Evolutionary conservation across 2,329 filamentous ascomycete genomes (phyloP).

Genomic region (Xylariaceae sp.): DNA sequence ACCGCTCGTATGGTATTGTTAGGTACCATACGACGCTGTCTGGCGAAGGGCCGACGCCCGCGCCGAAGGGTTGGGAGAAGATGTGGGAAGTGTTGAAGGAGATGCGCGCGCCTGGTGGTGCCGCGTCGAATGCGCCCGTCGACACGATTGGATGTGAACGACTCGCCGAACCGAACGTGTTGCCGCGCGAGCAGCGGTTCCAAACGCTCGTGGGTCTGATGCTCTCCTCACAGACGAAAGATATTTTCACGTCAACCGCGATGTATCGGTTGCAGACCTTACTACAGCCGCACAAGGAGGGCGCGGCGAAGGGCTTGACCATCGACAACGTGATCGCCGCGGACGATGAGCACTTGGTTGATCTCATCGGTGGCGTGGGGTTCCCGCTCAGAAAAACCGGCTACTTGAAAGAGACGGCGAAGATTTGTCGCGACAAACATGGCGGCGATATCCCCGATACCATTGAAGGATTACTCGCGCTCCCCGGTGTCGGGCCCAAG

Average conservation of each 20-base stretch:
- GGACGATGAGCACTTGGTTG: conserved; percentile 59
- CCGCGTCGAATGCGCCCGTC: conserved; percentile 71
- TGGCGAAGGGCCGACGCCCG: conserved; percentile 9
- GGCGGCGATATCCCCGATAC: conserved; percentile 74
- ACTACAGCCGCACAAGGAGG: conserved; percentile 49
- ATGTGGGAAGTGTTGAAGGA: conserved; percentile 71
- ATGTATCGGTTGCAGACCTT: conserved; percentile 75
- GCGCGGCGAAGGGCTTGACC: conserved; percentile 53
- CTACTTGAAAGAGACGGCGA: conserved; percentile 69
- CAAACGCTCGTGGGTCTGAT: conserved; percentile 85
- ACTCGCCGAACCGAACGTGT: conserved; percentile 52
- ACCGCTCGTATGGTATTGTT: too few relatives aligned
- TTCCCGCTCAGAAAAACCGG: conserved; percentile 95
- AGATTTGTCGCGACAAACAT: conserved; percentile 66
- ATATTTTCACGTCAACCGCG: conserved; percentile 79
- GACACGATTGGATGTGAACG: conserved; percentile 96
- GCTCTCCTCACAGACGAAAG: conserved; percentile 89
- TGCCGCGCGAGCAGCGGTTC: conserved; percentile 60
- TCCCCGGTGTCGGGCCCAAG: conserved; percentile 88
- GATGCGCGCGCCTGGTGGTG: conserved; percentile 60
- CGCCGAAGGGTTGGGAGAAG: conserved; percentile 53
- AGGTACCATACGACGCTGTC: too few relatives aligned
- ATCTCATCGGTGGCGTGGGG: conserved; percentile 75
- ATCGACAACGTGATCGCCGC: conserved; percentile 73
- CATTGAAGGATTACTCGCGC: conserved; percentile 65